Percentiles rank a stretch among this genome's conserved stretches.
These are phyloP conservation scores for Cardamine chenopodiifolia DNA, from an alignment of 345 rosid genomes.

Conservation along the genomic window DNA sequence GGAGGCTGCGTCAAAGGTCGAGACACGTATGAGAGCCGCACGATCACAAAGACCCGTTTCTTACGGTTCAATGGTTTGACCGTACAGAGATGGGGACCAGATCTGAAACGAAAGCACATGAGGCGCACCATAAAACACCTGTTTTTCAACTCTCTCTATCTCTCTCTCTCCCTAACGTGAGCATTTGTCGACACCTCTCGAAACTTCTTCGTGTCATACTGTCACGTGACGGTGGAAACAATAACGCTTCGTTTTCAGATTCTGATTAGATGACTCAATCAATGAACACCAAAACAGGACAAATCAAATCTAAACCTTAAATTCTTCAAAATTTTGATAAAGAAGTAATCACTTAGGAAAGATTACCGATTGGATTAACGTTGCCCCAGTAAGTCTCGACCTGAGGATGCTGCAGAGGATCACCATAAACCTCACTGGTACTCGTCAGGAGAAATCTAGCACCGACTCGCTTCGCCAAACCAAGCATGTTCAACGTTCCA, in stretches of 20 bases:
- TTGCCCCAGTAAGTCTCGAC: conserved; percentile 90
- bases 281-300: neutral
- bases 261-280: neutral
- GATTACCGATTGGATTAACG: conserved; percentile 77
- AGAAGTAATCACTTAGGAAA: neutral
- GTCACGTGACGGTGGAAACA: conserved; percentile 21
- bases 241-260: conserved; percentile 14
- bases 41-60: conserved; percentile 39
- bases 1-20: conserved; percentile 27
- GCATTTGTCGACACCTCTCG: conserved; percentile 24
- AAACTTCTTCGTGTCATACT: conserved; percentile 30
- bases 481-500: conserved; percentile 84
- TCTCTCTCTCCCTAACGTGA: conserved; percentile 34
- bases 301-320: neutral
- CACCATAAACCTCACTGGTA: conserved; percentile 95
- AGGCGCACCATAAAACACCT: conserved; percentile 43
- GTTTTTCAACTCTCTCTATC: conserved; percentile 10
- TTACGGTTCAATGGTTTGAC: conserved; percentile 41
- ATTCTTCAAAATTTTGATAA: neutral
- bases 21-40: conserved; percentile 41
- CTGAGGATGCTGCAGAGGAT: conserved; percentile 87
- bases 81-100: conserved; percentile 29
- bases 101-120: conserved; percentile 36
- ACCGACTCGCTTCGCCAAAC: conserved; percentile 78
- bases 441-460: conserved; percentile 86